Evolutionary conservation across 2,329 filamentous ascomycete species (phyloP), one percentile per base, ranked within the genome.

Genomic region (Aureobasidium uvarum): DNA sequence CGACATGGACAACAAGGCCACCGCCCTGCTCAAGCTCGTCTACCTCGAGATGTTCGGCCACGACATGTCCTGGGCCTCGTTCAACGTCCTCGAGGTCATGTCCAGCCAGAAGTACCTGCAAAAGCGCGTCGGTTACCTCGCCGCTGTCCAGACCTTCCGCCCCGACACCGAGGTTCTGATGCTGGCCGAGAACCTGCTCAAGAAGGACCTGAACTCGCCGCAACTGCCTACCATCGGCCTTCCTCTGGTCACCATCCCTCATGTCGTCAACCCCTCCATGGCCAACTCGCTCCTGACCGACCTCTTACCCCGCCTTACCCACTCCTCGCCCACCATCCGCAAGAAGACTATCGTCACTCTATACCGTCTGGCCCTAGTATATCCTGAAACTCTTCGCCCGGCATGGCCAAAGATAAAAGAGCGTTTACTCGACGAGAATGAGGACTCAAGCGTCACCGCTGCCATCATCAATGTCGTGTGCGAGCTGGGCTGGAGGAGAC

Each of bases 21-120:
- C 92, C 39, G 95, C 95, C 52, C 84, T 99, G 63, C 82, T 99
- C 74, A 99, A 99, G 81, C 85, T 99, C 72, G 89, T 97, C 62
- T 99, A 99, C 77, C 86, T 99, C 70, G 95, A 99, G 77, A 99
- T 99, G 95, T 93, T 98, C 71, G 95, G 95, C 16, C 91, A 98
- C 76, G 95, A 98, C 78, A 99, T 99, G 95, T 97, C 94, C 3
- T 99, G 95, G 95, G 95, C 95, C 4, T 93, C 93, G 14, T 99
- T 99, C 79, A 91, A 99, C 76, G 94, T 98, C 62, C 88, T 99
- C 55, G 95, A 99, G 80, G 95, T 99, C 79, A 99, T 99, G 95
- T 96, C 93, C 43, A 96, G 92, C 45, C 84, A 89, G 55, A 98
- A 97, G 76, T 96, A 96, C 77, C 85, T 92, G 70, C 94, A 97